phyloP scores from a whole-genome alignment of 108 stramenopile genomes.

The Discostella stelligeroides region DNA sequence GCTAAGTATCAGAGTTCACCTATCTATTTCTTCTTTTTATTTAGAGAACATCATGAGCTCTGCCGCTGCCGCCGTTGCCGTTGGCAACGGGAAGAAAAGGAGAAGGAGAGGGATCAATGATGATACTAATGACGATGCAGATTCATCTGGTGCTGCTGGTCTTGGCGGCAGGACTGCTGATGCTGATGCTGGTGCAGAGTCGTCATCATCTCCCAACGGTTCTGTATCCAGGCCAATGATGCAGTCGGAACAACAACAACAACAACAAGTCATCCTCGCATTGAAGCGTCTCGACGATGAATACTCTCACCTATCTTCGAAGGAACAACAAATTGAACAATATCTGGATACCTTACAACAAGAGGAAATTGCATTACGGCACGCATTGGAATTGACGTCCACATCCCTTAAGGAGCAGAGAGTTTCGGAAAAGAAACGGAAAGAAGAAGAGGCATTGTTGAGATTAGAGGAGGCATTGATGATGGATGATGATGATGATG shows the following conservation, averaged over 20 bases:
- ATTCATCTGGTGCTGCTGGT: no score
- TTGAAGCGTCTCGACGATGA: slow-evolving; percentile 5
- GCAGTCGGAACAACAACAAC: no score
- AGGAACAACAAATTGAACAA: background rate
- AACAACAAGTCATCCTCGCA: background rate
- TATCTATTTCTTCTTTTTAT: no score
- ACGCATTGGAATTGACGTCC: slow-evolving; percentile 16
- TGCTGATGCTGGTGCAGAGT: no score
- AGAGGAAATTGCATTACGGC: slow-evolving; percentile 13
- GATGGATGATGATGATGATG: background rate
- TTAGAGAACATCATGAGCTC: background rate
- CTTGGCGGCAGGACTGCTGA: no score
- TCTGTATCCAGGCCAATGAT: no score
- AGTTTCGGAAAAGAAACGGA: background rate
- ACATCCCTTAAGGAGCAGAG: slow-evolving; percentile 9
- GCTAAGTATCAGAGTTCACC: no score
- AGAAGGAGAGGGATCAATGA: no score
- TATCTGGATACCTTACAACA: slow-evolving; percentile 4
- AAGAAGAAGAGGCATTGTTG: background rate
- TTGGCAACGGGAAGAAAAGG: background rate
- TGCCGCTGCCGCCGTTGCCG: slow-evolving; percentile 3
- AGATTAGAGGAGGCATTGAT: slow-evolving; percentile 1
- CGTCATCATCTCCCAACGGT: no score
- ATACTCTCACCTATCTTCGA: background rate
- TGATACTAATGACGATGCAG: no score